Percentiles rank a stretch among this genome's conserved stretches.
Conservation (phyloP, 495 filamentous ascomycete species). For the Massariosphaeria phaeospora region DNA sequence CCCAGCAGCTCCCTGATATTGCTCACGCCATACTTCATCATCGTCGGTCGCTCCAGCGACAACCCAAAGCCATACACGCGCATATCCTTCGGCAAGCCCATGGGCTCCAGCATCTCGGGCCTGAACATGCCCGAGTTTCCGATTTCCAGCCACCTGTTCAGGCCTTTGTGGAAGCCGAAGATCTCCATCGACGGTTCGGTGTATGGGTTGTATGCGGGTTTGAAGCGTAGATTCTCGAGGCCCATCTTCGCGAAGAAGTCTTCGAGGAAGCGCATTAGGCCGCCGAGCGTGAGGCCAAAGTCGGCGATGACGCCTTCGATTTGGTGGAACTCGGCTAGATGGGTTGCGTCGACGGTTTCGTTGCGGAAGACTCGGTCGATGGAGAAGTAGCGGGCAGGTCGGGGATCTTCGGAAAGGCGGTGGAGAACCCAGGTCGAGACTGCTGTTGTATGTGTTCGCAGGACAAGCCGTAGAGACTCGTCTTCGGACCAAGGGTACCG, state of each 20-base stretch:
- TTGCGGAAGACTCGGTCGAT: slow-evolving; percentile 97
- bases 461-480: slow-evolving; percentile 83
- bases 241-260: slow-evolving; percentile 97
- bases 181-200: slow-evolving; percentile 98
- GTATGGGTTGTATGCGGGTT: slow-evolving; percentile 97
- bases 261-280: slow-evolving; percentile 93
- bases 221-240: slow-evolving; percentile 80
- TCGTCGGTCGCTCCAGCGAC: slow-evolving; percentile 88
- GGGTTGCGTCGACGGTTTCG: slow-evolving; percentile 92
- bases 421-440: slow-evolving; percentile 83
- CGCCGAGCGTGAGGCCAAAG: slow-evolving; percentile 82
- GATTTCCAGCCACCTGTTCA: slow-evolving; percentile 92
- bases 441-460: slow-evolving; percentile 94
- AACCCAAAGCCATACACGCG: slow-evolving; percentile 87
- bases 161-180: slow-evolving; percentile 84
- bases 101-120: slow-evolving; percentile 88
- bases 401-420: slow-evolving; percentile 73
- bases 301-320: slow-evolving; percentile 98
- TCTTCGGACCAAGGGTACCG: slow-evolving; percentile 86
- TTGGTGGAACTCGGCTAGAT: slow-evolving; percentile 97
- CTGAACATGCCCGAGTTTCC: slow-evolving; percentile 98
- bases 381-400: slow-evolving; percentile 88
- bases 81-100: slow-evolving; percentile 85
- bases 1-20: slow-evolving; percentile 45
- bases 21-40: slow-evolving; percentile 71